Percentiles rank a stretch among this genome's conserved stretches.
Conservation (phyloP, 2,329 filamentous ascomycete species). For the Magnaporthales sp. region DNA sequence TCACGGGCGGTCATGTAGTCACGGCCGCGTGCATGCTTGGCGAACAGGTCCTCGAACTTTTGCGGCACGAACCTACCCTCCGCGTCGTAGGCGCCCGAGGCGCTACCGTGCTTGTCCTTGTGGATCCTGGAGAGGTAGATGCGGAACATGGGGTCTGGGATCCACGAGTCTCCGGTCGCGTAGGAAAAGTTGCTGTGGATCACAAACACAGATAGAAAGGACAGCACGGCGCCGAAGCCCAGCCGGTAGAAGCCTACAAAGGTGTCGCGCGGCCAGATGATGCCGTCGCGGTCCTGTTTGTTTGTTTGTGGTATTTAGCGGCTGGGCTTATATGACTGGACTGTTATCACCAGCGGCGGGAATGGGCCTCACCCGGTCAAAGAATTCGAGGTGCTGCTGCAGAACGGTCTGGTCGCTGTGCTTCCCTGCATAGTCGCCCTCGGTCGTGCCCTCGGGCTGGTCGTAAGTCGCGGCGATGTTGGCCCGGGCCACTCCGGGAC, state of each 20-base stretch:
- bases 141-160: neutral
- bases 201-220: neutral
- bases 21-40: constrained; percentile 23
- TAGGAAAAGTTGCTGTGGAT: neutral
- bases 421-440: neutral
- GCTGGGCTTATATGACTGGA: too few relatives aligned
- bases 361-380: neutral
- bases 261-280: constrained; percentile 3
- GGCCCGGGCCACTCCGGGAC: neutral
- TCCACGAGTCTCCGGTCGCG: neutral
- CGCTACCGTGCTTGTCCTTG: constrained; percentile 36
- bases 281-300: neutral
- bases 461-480: neutral
- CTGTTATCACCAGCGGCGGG: too few relatives aligned
- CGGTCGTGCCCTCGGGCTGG: neutral
- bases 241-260: constrained; percentile 3
- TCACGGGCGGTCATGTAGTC: neutral
- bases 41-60: constrained; percentile 40
- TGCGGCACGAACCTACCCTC: constrained; percentile 40
- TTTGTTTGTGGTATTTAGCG: neutral
- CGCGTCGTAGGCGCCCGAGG: constrained; percentile 35
- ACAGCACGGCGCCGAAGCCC: neutral
- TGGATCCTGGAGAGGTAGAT: constrained; percentile 28
- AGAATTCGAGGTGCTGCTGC: neutral
- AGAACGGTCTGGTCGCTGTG: neutral